Conservation (phyloP, 768 basidiomycete species). For the Naganishia antarctica region DNA sequence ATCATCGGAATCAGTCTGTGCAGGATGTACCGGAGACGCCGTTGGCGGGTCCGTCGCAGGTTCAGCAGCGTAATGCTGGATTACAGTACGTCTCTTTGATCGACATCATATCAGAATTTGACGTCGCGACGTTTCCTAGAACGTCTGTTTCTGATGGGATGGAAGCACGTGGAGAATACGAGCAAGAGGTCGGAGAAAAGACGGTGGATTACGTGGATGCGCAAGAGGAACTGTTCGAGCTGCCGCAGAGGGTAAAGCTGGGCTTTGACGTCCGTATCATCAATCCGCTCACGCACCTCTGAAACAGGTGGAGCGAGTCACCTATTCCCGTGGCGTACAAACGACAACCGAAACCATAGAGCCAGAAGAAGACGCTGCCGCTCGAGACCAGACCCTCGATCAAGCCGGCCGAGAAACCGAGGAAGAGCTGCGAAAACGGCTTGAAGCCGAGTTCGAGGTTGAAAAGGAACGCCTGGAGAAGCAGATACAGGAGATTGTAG, state of each 20-base stretch:
- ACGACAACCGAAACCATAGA: slow-evolving; percentile 33
- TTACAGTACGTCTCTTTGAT: slow-evolving; percentile 6
- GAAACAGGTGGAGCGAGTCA: slow-evolving; percentile 34
- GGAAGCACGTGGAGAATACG: slow-evolving; percentile 25
- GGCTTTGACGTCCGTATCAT: slow-evolving; percentile 27
- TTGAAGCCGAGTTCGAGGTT: slow-evolving; percentile 74
- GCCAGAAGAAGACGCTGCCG: slow-evolving; percentile 55
- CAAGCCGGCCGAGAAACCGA: slow-evolving; percentile 54
- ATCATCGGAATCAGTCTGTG: neutral
- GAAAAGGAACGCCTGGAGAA: slow-evolving; percentile 83
- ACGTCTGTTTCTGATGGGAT: slow-evolving; percentile 8
- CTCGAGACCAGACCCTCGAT: slow-evolving; percentile 40
- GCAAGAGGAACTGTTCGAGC: slow-evolving; percentile 82
- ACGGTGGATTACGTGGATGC: slow-evolving; percentile 57
- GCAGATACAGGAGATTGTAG: slow-evolving; percentile 52
- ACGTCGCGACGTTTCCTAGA: neutral
- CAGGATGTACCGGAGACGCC: slow-evolving; percentile 34
- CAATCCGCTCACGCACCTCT: neutral
- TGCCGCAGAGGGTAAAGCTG: slow-evolving; percentile 80
- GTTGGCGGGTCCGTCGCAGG: slow-evolving; percentile 23
- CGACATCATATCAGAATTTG: neutral
- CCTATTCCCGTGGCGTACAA: slow-evolving; percentile 49
- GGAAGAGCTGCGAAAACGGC: slow-evolving; percentile 68
- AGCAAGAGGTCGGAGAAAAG: slow-evolving; percentile 11
- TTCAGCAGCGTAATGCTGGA: neutral